Evolutionary conservation across 441 rosid species (phyloP), one percentile per base, ranked within the genome.

Genomic region (Kokia cookei): DNA sequence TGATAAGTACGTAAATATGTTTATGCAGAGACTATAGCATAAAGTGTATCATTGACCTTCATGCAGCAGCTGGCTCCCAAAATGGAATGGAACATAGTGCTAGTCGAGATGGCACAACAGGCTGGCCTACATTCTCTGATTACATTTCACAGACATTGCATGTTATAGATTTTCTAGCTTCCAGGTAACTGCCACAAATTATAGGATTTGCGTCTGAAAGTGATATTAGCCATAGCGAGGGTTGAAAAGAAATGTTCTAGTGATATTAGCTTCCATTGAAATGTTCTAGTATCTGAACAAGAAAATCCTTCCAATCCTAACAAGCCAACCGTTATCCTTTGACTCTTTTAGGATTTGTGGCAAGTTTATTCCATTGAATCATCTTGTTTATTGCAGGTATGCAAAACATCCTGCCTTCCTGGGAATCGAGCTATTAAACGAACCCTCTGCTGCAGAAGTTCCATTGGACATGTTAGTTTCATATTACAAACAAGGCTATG

Each of bases 41-140:
- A 78, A 89, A 83, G 82, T 91, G 96, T 82, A 88, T 91, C 79
- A 86, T 91, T 73, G 96, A 91, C 74, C 90, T 91, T 61, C 96
- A 91, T 80, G 96, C 96, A 1, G 96, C 94, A 60, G 90, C 96
- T 71, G 96, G 89, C 65, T 91, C 96, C 62, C 96, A 91, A 80
- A 91, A 89, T 57, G 96, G 96, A 45, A 83, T 89, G 90, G 96
- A 91, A 69, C 96, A 91, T 77, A 91, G 96, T 76, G 86, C 88
- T 65, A 88, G 96, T 78, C 77, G 84, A 82, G 96, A 91, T 77
- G 96, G 94, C 19, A 79, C 86, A 63, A 65, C 82, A 6, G 86
- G 81, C 63, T 91, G 96, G 92, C 84, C 91, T 65, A 82, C 85
- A 22, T 78, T 84, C 40, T 6, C 8, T 12, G 90, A 82, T 75